Conservation (phyloP, 1,284 basidiomycete genomes). For the Fomes fomentarius region DNA sequence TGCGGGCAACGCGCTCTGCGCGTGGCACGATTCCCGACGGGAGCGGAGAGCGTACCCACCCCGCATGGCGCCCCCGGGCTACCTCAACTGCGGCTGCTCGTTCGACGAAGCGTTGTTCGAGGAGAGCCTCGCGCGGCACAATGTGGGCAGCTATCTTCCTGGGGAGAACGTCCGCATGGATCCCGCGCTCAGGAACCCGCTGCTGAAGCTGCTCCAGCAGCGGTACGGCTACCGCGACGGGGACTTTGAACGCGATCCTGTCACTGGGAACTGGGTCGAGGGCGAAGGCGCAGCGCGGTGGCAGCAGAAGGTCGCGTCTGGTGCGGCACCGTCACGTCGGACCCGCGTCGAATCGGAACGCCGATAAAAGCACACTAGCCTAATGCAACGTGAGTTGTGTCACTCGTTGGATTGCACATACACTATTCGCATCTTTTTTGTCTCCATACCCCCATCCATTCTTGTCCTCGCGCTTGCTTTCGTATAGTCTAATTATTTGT, state of each 20-base stretch:
- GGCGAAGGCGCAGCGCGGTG: conserved; percentile 64
- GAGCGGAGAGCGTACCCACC: conserved; percentile 78
- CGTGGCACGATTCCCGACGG: conserved; percentile 84
- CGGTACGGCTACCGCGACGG: conserved; percentile 82
- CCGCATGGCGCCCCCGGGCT: conserved; percentile 75
- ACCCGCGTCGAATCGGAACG: conserved; percentile 33
- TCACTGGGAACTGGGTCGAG: conserved; percentile 63
- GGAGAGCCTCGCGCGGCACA: conserved; percentile 76
- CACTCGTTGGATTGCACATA: not conserved
- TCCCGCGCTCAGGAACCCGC: conserved; percentile 76
- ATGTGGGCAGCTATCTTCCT: conserved; percentile 78
- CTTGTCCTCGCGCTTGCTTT: not conserved
- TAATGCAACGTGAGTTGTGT: not conserved
- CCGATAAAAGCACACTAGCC: conserved; percentile 21
- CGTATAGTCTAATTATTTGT: conserved; percentile 18
- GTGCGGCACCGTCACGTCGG: conserved; percentile 40
- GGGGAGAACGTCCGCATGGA: conserved; percentile 87
- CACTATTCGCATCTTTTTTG: not conserved
- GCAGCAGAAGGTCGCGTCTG: conserved; percentile 58
- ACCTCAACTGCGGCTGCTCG: conserved; percentile 83
- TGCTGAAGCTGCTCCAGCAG: conserved; percentile 67
- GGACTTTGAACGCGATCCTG: conserved; percentile 73
- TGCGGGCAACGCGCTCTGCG: conserved; percentile 82
- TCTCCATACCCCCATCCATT: not conserved
- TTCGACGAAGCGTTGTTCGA: conserved; percentile 83